phyloP scores from a whole-genome alignment of 1,284 basidiomycete genomes.

The Acaromyces ingoldii region DNA sequence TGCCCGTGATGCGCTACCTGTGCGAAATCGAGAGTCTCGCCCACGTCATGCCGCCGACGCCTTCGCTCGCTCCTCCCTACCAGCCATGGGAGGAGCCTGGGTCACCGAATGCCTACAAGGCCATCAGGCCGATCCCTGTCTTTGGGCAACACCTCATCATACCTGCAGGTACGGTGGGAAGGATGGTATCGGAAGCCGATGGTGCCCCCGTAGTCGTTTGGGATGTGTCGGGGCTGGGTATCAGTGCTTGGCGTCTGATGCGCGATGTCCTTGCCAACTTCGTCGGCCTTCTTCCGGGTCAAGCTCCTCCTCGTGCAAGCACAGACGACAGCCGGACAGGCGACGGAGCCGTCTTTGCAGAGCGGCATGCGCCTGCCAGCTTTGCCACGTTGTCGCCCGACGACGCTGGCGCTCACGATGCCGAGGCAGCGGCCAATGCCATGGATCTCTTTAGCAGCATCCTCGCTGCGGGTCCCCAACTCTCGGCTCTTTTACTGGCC shows the following conservation, averaged over 20 bases:
- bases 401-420: not conserved
- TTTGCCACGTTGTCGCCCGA: slow-evolving; percentile 8
- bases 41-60: slow-evolving; percentile 63
- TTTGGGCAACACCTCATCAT: slow-evolving; percentile 67
- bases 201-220: slow-evolving; percentile 67
- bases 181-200: slow-evolving; percentile 64
- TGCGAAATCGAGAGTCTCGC: slow-evolving; percentile 69
- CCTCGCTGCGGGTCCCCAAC: slow-evolving; percentile 63
- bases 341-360: slow-evolving; percentile 6
- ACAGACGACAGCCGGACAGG: not conserved
- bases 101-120: slow-evolving; percentile 69
- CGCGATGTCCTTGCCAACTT: slow-evolving; percentile 70
- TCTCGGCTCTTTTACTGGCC: slow-evolving; percentile 65
- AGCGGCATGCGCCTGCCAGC: not conserved
- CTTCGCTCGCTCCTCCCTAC: slow-evolving; percentile 61
- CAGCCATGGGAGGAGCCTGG: slow-evolving; percentile 68
- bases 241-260: slow-evolving; percentile 69
- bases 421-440: slow-evolving; percentile 65
- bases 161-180: slow-evolving; percentile 64
- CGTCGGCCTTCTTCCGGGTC: slow-evolving; percentile 15
- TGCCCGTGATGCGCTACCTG: slow-evolving; percentile 66
- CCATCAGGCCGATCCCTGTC: slow-evolving; percentile 64
- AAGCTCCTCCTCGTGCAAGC: not conserved
- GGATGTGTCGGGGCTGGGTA: slow-evolving; percentile 65
- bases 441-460: slow-evolving; percentile 73